Evolutionary conservation across 768 basidiomycete species (phyloP), one percentile per base, ranked within the genome.

Genomic region (Tylopilus vinaceipallidus): DNA sequence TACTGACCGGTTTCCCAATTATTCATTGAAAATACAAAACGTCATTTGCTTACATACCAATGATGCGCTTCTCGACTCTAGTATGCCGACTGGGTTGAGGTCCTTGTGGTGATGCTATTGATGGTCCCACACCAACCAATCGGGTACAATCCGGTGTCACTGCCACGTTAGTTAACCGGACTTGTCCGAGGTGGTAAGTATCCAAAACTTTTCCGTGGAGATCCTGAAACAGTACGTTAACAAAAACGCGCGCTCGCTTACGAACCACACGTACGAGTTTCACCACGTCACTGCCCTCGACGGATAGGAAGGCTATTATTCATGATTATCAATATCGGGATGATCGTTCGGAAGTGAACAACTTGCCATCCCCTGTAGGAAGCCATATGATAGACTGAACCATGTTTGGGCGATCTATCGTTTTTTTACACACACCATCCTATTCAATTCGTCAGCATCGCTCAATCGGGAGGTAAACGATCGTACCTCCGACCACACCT

Each of bases 331-430:
- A 60, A 53, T 33, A 48, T 29, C 17, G 22, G 43, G 51, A 12
- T 37, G 29, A 56, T 57, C 45, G 36, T 48, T 35, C 24, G 23
- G 20, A 33, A 39, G 12, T 26, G 16, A 46, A 45, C 12, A 32
- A 39, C 56, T 55, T 56, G 78, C 78, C 75, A 58, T 77, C 72
- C 42, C 76, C 75, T 23, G 61, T 64, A 8, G 79, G 79, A 49
- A 80, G 65, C 79, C 80, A 80, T 43, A 73, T 68, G 37, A 81
- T 70, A n/a, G 78, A 77, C 50, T 77, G 75, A 1, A 80, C 73
- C 22, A 65, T 62, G 47, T 68, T 68, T 42, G 66, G 67, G 9
- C 80, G 71, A 43, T 77, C 75, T 50, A 80, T 81, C 16, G 75
- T 80, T 56, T 68, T 73, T 50, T 60, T 71, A 58, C 78, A 77